Evolutionary conservation across 1,284 basidiomycete genomes (phyloP), one percentile per base, ranked within the genome.

Genomic region (Melampsora medusae): DNA sequence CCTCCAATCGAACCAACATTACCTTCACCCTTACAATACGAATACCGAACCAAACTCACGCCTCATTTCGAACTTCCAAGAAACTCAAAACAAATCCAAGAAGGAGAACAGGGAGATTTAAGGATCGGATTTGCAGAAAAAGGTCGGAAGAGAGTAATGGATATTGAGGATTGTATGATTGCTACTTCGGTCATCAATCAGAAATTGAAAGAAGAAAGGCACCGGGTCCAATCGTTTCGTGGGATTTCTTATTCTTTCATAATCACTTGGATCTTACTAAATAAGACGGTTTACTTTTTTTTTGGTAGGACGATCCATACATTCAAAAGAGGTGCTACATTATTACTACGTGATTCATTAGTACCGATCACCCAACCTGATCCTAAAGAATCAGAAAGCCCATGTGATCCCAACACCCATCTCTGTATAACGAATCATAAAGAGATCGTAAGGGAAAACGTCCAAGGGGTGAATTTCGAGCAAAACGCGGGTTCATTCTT

Each of bases 111-210:
- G 86, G 81, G 35, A 85, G 90, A 90, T 86, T 83, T 94, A 25
- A 88, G 89, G 46, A 94, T 99, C 68, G 96, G 96, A 0, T 99
- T 98, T 84, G 95, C 97, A 80, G 83, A 88, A 62, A 89, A 90
- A 50, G 92, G 92, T 0, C 89, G 87, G 53, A 87, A 89, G 67
- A 86, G 87, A 25, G 90, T 93, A 9, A 85, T 98, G 83, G 96
- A 99, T 82, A 99, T 99, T 78, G 96, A 92, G 89, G 96, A 97
- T 84, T 98, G 96, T 81, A 91, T 92, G 0, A 96, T 99, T 67
- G 93, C 93, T 0, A 94, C 94, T 0, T 85, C 88, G 0, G 87
- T 91, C 1, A 86, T 98, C 75, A 96, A 97, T 81, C 83, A 87
- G 61, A 89, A 89, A 2, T 85, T 93, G 61, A 84, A 84, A 0